These are phyloP conservation scores for Desmodesmus armatus DNA, from an alignment of 139 green algal genomes.

Conservation along the genomic window DNA sequence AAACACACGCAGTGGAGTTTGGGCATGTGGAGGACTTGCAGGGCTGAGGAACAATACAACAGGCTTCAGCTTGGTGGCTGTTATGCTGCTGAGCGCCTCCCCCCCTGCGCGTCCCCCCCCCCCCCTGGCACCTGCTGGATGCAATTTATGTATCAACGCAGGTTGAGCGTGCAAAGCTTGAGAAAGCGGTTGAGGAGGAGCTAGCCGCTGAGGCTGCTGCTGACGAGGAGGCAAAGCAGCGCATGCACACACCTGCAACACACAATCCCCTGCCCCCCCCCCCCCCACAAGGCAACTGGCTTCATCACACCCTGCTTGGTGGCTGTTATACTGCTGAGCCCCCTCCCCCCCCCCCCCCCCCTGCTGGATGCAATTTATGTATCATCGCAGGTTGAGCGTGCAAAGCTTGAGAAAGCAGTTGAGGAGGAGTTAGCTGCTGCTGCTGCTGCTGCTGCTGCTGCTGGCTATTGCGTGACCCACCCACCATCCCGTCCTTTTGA, in stretches of 20 bases:
- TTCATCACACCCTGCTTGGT: too few relatives aligned
- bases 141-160: too few relatives aligned
- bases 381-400: not conserved
- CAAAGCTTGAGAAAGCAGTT: not conserved
- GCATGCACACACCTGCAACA: too few relatives aligned
- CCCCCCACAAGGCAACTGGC: too few relatives aligned
- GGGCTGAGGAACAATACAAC: too few relatives aligned
- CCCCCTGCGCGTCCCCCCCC: not conserved
- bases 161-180: conserved; percentile 34
- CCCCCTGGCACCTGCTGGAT: not conserved
- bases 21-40: too few relatives aligned
- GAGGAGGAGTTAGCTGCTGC: not conserved
- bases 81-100: too few relatives aligned
- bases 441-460: not conserved
- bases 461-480: not conserved
- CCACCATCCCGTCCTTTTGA: not conserved
- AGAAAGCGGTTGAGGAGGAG: conserved; percentile 42
- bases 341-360: too few relatives aligned
- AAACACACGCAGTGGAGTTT: too few relatives aligned
- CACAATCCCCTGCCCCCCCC: too few relatives aligned
- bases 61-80: too few relatives aligned
- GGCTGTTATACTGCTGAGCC: too few relatives aligned
- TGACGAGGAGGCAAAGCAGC: conserved; percentile 32
- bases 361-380: not conserved
- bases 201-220: conserved; percentile 37